Percentiles rank a stretch among this genome's conserved stretches.
These are phyloP conservation scores for Naumovozyma dairenensis DNA, from an alignment of 805 yeast genomes.

Conservation along the genomic window DNA sequence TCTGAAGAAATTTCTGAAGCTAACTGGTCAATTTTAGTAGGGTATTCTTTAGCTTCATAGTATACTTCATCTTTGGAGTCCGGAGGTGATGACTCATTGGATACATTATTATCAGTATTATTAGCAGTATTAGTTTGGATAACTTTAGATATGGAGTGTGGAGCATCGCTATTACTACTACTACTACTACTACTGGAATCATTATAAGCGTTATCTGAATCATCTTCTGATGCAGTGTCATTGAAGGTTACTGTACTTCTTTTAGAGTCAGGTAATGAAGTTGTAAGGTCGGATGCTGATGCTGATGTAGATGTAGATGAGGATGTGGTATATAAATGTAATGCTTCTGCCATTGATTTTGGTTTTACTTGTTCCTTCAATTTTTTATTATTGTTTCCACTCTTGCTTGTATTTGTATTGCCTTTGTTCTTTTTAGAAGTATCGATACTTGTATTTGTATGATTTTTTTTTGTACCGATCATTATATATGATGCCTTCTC, in stretches of 20 bases:
- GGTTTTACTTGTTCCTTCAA: slow-evolving; percentile 16
- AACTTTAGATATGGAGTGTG: too few species aligned
- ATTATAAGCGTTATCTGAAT: slow-evolving; percentile 9
- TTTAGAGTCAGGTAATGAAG: too few species aligned
- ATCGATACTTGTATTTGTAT: background rate
- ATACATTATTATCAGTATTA: background rate
- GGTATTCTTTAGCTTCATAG: slow-evolving; percentile 18
- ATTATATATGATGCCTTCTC: slow-evolving; percentile 36
- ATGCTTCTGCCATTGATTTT: slow-evolving; percentile 40
- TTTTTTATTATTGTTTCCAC: slow-evolving; percentile 3
- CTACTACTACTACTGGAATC: slow-evolving; percentile 1
- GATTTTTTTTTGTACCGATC: slow-evolving; percentile 18
- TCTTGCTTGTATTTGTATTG: slow-evolving; percentile 1
- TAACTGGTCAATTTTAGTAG: background rate
- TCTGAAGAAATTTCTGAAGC: background rate
- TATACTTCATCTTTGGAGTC: slow-evolving; percentile 12
- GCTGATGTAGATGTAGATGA: background rate
- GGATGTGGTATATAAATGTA: slow-evolving; percentile 27
- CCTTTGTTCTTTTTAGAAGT: background rate
- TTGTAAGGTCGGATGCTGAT: too few species aligned
- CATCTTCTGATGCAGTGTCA: slow-evolving; percentile 1
- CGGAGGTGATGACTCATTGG: background rate
- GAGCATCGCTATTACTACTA: slow-evolving; percentile 1
- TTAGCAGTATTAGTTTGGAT: slow-evolving; percentile 1
- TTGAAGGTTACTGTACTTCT: background rate